Evolutionary conservation across 306 rosid genomes (phyloP).

Genomic region (Bauhinia variegata): DNA sequence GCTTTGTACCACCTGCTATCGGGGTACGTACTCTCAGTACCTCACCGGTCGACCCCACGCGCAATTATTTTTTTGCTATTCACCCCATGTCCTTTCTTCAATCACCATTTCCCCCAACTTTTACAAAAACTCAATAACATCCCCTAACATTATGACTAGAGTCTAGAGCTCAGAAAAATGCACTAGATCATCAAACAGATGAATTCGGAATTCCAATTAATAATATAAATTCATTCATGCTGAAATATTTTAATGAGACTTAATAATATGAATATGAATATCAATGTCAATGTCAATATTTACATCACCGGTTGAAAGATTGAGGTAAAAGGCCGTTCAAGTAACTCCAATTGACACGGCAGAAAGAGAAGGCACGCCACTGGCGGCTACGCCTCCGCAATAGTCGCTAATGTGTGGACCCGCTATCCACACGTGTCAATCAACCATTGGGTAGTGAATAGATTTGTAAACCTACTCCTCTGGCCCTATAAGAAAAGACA

Average conservation of each 20-base stretch:
- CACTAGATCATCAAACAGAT: too few species aligned
- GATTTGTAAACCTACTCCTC: not conserved
- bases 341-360: conserved; percentile 28
- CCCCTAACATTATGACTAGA: too few species aligned
- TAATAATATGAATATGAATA: too few species aligned
- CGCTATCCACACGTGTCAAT: conserved; percentile 31
- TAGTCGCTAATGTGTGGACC: conserved; percentile 37
- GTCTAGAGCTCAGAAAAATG: too few species aligned
- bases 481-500: not conserved
- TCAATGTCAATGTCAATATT: too few species aligned
- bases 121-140: too few species aligned
- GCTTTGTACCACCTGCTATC: not conserved
- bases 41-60: conserved; percentile 7
- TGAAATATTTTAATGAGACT: too few species aligned
- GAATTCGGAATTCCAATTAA: too few species aligned
- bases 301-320: not conserved
- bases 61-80: not conserved
- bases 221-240: too few species aligned
- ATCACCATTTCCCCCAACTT: too few species aligned
- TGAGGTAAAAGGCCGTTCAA: not conserved
- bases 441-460: not conserved
- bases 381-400: conserved; percentile 47
- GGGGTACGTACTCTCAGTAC: conserved; percentile 18
- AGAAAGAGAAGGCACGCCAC: conserved; percentile 38
- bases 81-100: too few species aligned